Conservation (phyloP, 495 filamentous ascomycete species). For the Aspergillus affinis region DNA sequence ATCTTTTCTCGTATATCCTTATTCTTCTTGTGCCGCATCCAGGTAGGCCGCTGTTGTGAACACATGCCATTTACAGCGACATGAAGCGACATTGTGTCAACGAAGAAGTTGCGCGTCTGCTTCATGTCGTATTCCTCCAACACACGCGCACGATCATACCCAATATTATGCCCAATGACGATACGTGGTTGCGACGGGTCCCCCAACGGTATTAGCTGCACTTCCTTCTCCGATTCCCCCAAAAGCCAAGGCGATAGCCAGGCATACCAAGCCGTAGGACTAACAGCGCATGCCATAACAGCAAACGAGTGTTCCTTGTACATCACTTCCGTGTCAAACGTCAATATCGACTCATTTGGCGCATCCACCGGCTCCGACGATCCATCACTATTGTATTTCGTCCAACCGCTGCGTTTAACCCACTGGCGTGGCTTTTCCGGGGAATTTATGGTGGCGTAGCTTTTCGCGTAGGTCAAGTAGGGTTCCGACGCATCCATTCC, state of each 20-base stretch:
- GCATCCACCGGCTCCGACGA: constrained; percentile 66
- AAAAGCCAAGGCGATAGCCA: constrained; percentile 97
- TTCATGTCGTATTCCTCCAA: constrained; percentile 83
- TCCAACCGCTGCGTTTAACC: constrained; percentile 85
- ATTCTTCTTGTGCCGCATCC: constrained; percentile 93
- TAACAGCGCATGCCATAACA: constrained; percentile 93
- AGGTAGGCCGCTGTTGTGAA: constrained; percentile 90
- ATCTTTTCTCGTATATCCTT: constrained; percentile 81
- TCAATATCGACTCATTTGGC: constrained; percentile 77
- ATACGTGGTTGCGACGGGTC: constrained; percentile 67
- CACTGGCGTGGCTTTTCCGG: constrained; percentile 79
- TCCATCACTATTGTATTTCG: constrained; percentile 80
- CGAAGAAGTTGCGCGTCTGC: constrained; percentile 80
- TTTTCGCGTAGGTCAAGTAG: constrained; percentile 73
- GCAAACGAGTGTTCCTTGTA: constrained; percentile 89
- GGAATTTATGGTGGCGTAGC: constrained; percentile 62
- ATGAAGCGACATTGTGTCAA: constrained; percentile 98
- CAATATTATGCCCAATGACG: constrained; percentile 92
- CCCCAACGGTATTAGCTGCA: constrained; percentile 84
- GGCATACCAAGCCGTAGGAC: constrained; percentile 88
- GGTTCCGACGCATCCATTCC: constrained; percentile 87
- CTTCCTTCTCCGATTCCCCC: constrained; percentile 70
- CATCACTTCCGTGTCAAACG: constrained; percentile 97
- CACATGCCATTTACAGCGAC: constrained; percentile 99
- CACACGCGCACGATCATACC: constrained; percentile 88